These are phyloP conservation scores for Tillandsia leiboldiana DNA, from an alignment of 176 grass and related monocot genomes.

Conservation along the genomic window DNA sequence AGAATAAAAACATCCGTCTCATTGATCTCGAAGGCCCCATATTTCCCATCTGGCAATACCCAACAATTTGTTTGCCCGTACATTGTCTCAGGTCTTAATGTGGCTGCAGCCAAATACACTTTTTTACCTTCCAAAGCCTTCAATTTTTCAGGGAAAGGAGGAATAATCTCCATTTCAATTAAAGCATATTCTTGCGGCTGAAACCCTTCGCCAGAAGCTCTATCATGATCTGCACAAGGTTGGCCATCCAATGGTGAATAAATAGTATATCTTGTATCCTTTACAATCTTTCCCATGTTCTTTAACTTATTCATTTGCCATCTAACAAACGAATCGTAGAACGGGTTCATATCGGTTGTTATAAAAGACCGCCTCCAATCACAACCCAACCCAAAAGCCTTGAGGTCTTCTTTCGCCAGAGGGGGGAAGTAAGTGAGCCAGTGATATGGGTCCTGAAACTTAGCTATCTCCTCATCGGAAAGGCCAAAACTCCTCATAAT, in stretches of 20 bases:
- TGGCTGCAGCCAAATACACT: slow-evolving; percentile 65
- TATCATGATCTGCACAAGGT: slow-evolving; percentile 74
- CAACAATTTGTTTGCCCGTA: slow-evolving; percentile 81
- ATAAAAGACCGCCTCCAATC: slow-evolving; percentile 69
- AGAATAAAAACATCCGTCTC: slow-evolving; percentile 66
- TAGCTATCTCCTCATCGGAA: slow-evolving; percentile 39
- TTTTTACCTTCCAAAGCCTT: slow-evolving; percentile 55
- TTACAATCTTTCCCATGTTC: slow-evolving; percentile 54
- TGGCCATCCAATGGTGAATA: slow-evolving; percentile 77
- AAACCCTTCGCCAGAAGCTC: slow-evolving; percentile 53
- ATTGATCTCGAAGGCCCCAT: slow-evolving; percentile 79
- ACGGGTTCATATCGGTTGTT: slow-evolving; percentile 60
- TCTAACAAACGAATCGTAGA: slow-evolving; percentile 65
- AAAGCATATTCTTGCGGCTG: slow-evolving; percentile 63
- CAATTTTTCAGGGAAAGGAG: slow-evolving; percentile 51
- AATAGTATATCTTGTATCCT: slow-evolving; percentile 60
- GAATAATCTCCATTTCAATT: slow-evolving; percentile 65
- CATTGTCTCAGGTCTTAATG: slow-evolving; percentile 68
- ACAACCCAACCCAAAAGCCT: slow-evolving; percentile 55
- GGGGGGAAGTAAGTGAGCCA: slow-evolving; percentile 58
- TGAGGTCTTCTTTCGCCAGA: slow-evolving; percentile 44
- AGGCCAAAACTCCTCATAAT: slow-evolving; percentile 63
- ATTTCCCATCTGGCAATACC: slow-evolving; percentile 63
- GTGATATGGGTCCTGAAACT: slow-evolving; percentile 57
- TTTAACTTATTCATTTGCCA: slow-evolving; percentile 79